A percentile compares a stretch with the other conserved stretches of the same genome.
phyloP scores from a whole-genome alignment of 2,329 filamentous ascomycete species.

The Amauroascus niger region DNA sequence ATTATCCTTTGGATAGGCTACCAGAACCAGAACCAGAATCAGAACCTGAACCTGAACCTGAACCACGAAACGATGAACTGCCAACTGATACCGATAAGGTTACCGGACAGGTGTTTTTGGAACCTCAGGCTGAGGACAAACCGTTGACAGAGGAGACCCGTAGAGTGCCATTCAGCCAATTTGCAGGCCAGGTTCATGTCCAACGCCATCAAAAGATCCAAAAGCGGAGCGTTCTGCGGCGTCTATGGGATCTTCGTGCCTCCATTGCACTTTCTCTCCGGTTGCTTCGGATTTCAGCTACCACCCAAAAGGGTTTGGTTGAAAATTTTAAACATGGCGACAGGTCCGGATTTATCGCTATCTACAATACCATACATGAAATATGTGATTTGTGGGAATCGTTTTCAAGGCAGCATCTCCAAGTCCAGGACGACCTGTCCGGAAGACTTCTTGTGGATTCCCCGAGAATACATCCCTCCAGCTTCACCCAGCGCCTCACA shows the following conservation, averaged over 20 bases:
- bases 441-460: conserved; percentile 25
- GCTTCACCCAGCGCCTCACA: conserved; percentile 56
- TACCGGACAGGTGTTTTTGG: not conserved
- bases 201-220: conserved; percentile 36
- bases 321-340: conserved; percentile 39
- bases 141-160: conserved; percentile 17
- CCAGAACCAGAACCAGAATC: too few species aligned
- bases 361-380: conserved; percentile 38
- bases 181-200: conserved; percentile 35
- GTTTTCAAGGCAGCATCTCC: conserved; percentile 26
- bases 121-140: conserved; percentile 16
- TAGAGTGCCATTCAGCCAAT: conserved; percentile 36
- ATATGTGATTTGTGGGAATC: conserved; percentile 36
- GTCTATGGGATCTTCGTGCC: conserved; percentile 34
- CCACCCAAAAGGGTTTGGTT: conserved; percentile 37
- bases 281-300: conserved; percentile 34
- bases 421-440: conserved; percentile 29
- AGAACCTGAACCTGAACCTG: not conserved
- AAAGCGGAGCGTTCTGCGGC: conserved; percentile 33
- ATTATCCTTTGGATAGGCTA: not conserved
- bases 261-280: conserved; percentile 37
- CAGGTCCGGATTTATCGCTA: conserved; percentile 36
- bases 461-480: conserved; percentile 30
- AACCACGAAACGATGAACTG: conserved; percentile 16
- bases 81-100: conserved; percentile 20